A percentile compares a stretch with the other conserved stretches of the same genome.
These are phyloP conservation scores for Calonectria pteridis DNA, from an alignment of 2,329 filamentous ascomycete genomes.

Conservation along the genomic window DNA sequence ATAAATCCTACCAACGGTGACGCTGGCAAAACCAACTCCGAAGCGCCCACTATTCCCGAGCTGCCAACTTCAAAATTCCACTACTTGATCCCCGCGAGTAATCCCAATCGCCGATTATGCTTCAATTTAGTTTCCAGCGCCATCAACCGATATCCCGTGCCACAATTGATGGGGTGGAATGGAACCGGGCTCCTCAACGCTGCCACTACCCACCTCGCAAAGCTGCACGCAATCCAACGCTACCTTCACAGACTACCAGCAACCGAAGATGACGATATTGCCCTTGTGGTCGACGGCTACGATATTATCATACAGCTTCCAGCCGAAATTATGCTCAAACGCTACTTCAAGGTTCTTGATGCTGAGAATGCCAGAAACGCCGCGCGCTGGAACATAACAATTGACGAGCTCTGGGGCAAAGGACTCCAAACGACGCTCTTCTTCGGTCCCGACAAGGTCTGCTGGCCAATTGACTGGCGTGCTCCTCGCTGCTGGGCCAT, in stretches of 20 bases:
- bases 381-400: conserved; percentile 59
- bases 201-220: conserved; percentile 53
- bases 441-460: conserved; percentile 59
- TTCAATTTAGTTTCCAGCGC: conserved; percentile 54
- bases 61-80: conserved; percentile 50
- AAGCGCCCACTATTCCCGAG: neutral
- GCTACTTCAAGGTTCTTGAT: conserved; percentile 67
- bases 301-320: conserved; percentile 76
- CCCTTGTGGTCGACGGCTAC: conserved; percentile 73
- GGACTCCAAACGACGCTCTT: conserved; percentile 55
- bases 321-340: conserved; percentile 70
- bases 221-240: conserved; percentile 51
- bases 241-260: conserved; percentile 48
- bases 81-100: conserved; percentile 54
- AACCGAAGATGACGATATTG: conserved; percentile 66
- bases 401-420: conserved; percentile 45
- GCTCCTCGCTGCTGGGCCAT: conserved; percentile 57
- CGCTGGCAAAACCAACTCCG: neutral
- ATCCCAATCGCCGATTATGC: conserved; percentile 53
- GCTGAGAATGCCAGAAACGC: conserved; percentile 65
- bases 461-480: conserved; percentile 53
- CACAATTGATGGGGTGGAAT: conserved; percentile 55
- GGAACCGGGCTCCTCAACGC: conserved; percentile 51
- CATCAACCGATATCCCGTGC: conserved; percentile 53
- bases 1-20: neutral